Evolutionary conservation across 768 basidiomycete species (phyloP).

Genomic region (Lactifluus hygrophoroides): DNA sequence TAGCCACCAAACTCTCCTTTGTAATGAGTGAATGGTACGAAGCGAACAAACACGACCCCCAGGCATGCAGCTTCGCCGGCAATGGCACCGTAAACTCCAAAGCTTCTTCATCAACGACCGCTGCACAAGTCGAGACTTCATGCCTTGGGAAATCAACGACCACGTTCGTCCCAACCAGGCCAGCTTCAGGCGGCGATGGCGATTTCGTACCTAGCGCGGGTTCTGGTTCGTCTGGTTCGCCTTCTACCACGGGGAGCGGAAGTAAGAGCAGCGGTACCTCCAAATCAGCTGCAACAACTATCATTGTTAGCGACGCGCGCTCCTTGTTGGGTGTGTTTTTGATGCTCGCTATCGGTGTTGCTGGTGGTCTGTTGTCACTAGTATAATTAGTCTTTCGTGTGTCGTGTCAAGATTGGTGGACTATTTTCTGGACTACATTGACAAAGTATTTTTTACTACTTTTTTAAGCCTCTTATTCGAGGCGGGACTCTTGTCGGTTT

Average conservation of each 20-base stretch:
- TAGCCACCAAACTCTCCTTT: slow-evolving; percentile 74
- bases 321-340: slow-evolving; percentile 32
- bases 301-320: slow-evolving; percentile 26
- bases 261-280: slow-evolving; percentile 25
- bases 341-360: slow-evolving; percentile 31
- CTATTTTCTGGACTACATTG: neutral
- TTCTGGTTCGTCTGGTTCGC: neutral
- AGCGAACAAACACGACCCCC: slow-evolving; percentile 43
- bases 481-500: neutral
- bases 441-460: neutral
- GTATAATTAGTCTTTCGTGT: slow-evolving; percentile 22
- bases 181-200: slow-evolving; percentile 22
- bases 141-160: slow-evolving; percentile 58
- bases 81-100: slow-evolving; percentile 69
- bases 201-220: no score
- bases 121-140: slow-evolving; percentile 50
- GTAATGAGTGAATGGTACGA: slow-evolving; percentile 77
- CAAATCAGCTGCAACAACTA: slow-evolving; percentile 23
- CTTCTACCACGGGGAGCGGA: slow-evolving; percentile 19
- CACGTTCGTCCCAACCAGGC: slow-evolving; percentile 52
- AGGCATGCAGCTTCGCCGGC: slow-evolving; percentile 72
- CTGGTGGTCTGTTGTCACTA: slow-evolving; percentile 39
- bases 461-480: neutral
- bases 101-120: slow-evolving; percentile 43
- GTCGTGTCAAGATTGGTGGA: neutral